phyloP scores from a whole-genome alignment of 225 moss, liverwort and hornwort genomes.

The Bryoerythrophyllum caledonicum region DNA sequence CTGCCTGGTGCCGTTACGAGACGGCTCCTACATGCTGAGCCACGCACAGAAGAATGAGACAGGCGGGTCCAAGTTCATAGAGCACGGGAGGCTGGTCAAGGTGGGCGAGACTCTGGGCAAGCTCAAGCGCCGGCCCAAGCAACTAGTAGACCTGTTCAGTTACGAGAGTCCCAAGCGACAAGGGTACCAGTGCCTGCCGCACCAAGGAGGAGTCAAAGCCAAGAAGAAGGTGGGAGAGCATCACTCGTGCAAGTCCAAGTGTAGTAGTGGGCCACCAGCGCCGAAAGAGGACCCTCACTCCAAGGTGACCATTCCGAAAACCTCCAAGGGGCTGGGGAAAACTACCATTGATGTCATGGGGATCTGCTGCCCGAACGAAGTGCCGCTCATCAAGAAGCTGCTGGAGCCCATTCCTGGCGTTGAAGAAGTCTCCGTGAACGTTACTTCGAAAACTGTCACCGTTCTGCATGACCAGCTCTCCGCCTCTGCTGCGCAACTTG shows the following conservation, averaged over 20 bases:
- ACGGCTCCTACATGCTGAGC: conserved; percentile 58
- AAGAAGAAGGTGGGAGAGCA: conserved; percentile 19
- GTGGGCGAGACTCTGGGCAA: conserved; percentile 45
- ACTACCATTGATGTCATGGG: conserved; percentile 61
- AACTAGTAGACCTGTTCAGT: conserved; percentile 50
- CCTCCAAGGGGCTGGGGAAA: conserved; percentile 32
- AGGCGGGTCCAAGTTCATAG: conserved; percentile 42
- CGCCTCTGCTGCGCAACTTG: conserved; percentile 44
- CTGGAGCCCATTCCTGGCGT: conserved; percentile 50
- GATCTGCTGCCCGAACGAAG: conserved; percentile 59
- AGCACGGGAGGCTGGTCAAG: conserved; percentile 48
- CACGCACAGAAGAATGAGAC: conserved; percentile 40
- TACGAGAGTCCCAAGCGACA: conserved; percentile 41
- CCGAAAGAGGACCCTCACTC: not conserved
- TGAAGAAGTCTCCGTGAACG: conserved; percentile 52
- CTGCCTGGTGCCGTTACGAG: conserved; percentile 49
- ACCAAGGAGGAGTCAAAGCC: not conserved
- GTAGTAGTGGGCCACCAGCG: not conserved
- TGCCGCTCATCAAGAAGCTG: conserved; percentile 55
- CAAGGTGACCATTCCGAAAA: conserved; percentile 40
- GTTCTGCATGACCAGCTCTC: conserved; percentile 46
- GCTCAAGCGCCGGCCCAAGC: conserved; percentile 46
- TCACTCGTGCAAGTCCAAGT: conserved; percentile 20
- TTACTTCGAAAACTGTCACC: conserved; percentile 47
- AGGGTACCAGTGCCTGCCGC: conserved; percentile 36